A percentile compares a stretch with the other conserved stretches of the same genome.
Evolutionary conservation across 140 eudicot species (phyloP).

Genomic region (Erigeron philadelphicus): DNA sequence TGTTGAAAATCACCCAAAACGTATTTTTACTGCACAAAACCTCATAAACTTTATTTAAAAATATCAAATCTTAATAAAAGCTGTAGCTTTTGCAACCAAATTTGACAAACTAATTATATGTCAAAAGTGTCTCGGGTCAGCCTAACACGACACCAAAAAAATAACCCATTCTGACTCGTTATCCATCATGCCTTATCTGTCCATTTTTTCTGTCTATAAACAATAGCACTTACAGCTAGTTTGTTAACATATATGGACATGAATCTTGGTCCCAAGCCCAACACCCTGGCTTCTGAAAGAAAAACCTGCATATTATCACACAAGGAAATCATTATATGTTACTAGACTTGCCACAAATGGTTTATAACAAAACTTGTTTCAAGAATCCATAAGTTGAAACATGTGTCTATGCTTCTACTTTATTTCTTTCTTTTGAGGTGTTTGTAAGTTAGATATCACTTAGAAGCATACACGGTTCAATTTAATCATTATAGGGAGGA

Average conservation of each 20-base stretch:
- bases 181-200: neutral
- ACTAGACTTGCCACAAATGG: neutral
- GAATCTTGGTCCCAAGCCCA: conserved; percentile 91
- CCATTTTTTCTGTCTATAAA: neutral
- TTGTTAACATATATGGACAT: conserved; percentile 77
- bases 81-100: neutral
- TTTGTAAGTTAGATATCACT: neutral
- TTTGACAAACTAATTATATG: neutral
- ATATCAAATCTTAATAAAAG: neutral
- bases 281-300: conserved; percentile 75
- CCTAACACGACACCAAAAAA: neutral
- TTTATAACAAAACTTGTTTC: neutral
- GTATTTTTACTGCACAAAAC: neutral
- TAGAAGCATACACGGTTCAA: neutral
- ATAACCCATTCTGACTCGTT: neutral
- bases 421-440: neutral
- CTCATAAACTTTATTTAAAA: neutral
- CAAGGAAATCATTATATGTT: neutral
- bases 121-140: neutral
- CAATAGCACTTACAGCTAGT: conserved; percentile 63
- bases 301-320: conserved; percentile 48
- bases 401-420: neutral
- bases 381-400: neutral
- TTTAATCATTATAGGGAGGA: neutral
- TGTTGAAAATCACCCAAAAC: neutral